Conservation (phyloP, 345 rosid genomes). For the Melaleuca alternifolia region DNA sequence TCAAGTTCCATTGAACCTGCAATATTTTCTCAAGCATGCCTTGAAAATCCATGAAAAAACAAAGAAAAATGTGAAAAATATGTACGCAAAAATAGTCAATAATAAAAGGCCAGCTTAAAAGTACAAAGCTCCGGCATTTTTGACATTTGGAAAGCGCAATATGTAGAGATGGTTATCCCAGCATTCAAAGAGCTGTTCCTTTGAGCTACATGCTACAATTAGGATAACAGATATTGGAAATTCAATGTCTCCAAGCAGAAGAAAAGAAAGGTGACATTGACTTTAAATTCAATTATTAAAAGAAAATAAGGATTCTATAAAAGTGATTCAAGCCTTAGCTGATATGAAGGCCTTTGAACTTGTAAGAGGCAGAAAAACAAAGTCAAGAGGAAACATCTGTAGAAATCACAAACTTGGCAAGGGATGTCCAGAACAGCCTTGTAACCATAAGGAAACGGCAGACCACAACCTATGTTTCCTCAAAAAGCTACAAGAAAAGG, state of each 20-base stretch:
- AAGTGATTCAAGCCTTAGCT: neutral
- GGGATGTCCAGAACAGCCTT: neutral
- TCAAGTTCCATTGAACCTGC: neutral
- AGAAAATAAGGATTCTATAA: neutral
- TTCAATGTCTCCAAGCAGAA: neutral
- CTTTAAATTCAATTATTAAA: neutral
- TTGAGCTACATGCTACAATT: neutral
- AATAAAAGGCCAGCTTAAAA: neutral
- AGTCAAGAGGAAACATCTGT: neutral
- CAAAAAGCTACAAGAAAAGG: neutral
- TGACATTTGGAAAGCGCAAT: neutral
- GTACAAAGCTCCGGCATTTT: neutral
- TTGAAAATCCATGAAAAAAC: neutral
- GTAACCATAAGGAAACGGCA: neutral
- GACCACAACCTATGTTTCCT: neutral
- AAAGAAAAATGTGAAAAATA: neutral
- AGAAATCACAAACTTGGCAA: neutral
- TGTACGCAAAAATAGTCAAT: neutral
- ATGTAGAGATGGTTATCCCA: neutral
- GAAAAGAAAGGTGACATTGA: neutral
- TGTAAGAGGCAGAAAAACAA: neutral
- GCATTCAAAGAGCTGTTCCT: neutral
- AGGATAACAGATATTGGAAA: neutral
- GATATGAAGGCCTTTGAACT: neutral
- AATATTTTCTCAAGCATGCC: neutral